phyloP scores from a whole-genome alignment of 2,329 filamentous ascomycete genomes.

The Neofusicoccum cordaticola region DNA sequence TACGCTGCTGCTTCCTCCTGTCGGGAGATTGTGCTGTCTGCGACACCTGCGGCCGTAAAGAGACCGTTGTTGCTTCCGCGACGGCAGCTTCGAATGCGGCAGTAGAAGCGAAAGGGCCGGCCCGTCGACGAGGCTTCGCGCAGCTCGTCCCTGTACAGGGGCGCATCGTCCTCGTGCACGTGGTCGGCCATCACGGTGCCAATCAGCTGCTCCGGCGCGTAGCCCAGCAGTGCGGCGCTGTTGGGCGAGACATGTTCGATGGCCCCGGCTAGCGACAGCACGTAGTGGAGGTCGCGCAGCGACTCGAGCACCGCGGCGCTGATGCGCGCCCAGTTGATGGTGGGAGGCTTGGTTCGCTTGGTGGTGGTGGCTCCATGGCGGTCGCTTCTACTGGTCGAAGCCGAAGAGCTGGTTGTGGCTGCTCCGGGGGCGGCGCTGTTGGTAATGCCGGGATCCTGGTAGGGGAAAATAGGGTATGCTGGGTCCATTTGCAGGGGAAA shows the following conservation, averaged over 20 bases:
- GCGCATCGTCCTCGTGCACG: constrained; percentile 12
- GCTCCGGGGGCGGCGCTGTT: neutral
- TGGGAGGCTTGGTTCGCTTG: neutral
- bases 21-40: neutral
- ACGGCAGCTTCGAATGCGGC: neutral
- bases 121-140: constrained; percentile 8
- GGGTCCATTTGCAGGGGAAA: neutral
- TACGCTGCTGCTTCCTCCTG: neutral
- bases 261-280: neutral
- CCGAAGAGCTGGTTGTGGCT: neutral
- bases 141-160: constrained; percentile 4
- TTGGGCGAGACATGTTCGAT: constrained; percentile 7
- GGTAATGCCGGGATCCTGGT: neutral
- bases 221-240: constrained; percentile 1
- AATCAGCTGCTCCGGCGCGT: constrained; percentile 2
- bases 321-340: constrained; percentile 4
- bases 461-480: neutral
- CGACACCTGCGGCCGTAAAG: neutral
- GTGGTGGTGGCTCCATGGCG: neutral
- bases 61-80: no score
- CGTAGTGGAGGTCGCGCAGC: constrained; percentile 5
- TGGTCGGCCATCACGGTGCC: constrained; percentile 1
- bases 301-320: constrained; percentile 8
- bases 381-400: neutral
- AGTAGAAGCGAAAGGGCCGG: constrained; percentile 10